Conservation (phyloP, 2,329 filamentous ascomycete species). For the Dactylellina drechsleri region DNA sequence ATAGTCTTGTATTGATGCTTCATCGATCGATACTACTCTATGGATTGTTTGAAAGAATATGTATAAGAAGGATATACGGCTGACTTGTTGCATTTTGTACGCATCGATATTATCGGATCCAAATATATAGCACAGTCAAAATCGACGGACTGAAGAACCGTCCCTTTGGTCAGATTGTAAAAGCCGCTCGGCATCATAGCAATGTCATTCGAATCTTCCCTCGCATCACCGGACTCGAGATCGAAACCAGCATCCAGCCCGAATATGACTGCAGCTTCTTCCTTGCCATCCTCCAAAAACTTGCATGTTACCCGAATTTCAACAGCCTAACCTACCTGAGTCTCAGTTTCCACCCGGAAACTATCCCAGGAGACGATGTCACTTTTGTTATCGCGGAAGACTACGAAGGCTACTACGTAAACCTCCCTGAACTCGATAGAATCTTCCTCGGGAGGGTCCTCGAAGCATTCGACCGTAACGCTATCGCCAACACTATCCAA, state of each 20-base stretch:
- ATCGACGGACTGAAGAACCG: background rate
- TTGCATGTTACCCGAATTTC: background rate
- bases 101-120: background rate
- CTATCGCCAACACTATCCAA: background rate
- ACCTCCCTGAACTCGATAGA: background rate
- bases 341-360: background rate
- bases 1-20: no score
- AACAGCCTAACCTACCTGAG: background rate
- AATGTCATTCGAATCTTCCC: background rate
- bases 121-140: background rate
- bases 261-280: conserved; percentile 12
- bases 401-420: conserved; percentile 9
- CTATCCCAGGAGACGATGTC: background rate
- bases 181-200: background rate
- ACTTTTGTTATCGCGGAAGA: background rate
- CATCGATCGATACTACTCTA: no score
- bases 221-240: background rate
- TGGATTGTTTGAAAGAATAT: background rate
- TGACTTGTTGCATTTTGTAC: background rate
- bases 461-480: background rate
- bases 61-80: background rate
- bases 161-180: background rate
- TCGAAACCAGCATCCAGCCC: background rate
- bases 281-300: background rate
- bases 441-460: conserved; percentile 5